A percentile compares a stretch with the other conserved stretches of the same genome.
These are phyloP conservation scores for Acer campestre DNA, from an alignment of 345 rosid species.

Conservation along the genomic window DNA sequence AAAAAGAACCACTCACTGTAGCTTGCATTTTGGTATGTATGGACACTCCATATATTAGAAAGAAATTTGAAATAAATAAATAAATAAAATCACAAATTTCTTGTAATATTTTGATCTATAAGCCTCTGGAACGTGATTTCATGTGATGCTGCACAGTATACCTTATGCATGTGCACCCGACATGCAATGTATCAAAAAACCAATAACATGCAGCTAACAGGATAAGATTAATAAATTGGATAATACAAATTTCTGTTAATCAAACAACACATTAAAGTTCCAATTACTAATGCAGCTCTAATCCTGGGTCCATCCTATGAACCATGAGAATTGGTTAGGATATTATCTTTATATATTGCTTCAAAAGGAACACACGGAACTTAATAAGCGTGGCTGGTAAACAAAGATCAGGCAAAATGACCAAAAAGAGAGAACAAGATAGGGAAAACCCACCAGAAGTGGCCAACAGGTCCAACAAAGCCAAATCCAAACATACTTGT, in stretches of 20 bases:
- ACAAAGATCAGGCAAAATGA: constrained; percentile 9
- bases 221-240: background rate
- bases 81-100: background rate
- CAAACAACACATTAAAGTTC: background rate
- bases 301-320: background rate
- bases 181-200: background rate
- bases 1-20: background rate
- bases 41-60: background rate
- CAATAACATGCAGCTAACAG: background rate
- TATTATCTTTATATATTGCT: background rate
- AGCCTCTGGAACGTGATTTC: background rate
- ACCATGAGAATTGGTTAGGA: background rate
- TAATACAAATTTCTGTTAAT: background rate
- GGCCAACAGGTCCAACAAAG: constrained; percentile 90
- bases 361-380: background rate
- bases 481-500: constrained; percentile 78
- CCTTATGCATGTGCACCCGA: background rate
- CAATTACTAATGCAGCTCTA: background rate
- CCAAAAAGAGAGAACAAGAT: background rate
- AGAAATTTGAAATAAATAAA: background rate
- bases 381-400: background rate
- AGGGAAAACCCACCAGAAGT: constrained; percentile 62
- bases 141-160: background rate
- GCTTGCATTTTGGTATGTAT: background rate
- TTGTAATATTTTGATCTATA: background rate